Percentiles rank a stretch among this genome's conserved stretches.
phyloP scores from a whole-genome alignment of 2,329 filamentous ascomycete genomes.

The Phyllosticta paracitricarpa region DNA sequence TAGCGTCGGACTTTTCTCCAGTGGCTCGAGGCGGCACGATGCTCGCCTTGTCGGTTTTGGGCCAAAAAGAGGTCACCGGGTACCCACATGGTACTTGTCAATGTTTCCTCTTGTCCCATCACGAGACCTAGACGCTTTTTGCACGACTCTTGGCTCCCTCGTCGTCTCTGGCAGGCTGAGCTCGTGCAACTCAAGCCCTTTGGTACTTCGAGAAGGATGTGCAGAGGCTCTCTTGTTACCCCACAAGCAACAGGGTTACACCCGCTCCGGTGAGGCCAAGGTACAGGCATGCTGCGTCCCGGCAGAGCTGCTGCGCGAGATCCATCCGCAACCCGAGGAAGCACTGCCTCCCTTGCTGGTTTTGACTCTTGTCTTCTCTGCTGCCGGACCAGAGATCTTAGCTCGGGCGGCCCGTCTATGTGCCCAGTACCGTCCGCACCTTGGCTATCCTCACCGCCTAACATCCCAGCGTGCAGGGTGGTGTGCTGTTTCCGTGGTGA shows the following conservation, averaged over 20 bases:
- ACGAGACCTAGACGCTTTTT: not conserved
- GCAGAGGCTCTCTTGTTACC: constrained; percentile 1
- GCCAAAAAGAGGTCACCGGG: not conserved
- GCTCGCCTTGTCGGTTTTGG: not conserved
- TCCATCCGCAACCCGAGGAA: not conserved
- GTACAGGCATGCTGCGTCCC: not conserved
- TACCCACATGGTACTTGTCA: not conserved
- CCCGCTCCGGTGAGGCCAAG: constrained; percentile 6
- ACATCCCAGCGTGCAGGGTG: not conserved
- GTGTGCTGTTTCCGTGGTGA: not conserved
- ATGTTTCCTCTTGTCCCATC: not conserved
- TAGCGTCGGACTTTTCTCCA: not conserved
- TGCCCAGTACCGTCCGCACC: constrained; percentile 1
- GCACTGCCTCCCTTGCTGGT: constrained; percentile 6
- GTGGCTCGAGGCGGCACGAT: not conserved
- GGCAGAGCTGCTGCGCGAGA: not conserved
- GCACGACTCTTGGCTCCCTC: not conserved
- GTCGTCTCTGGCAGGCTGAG: not conserved
- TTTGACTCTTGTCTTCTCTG: not conserved
- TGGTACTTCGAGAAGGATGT: not conserved
- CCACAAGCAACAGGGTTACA: constrained; percentile 4
- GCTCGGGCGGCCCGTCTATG: constrained; percentile 1
- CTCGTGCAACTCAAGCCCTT: not conserved
- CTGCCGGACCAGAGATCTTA: not conserved
- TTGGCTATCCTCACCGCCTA: constrained; percentile 1